A percentile compares a stretch with the other conserved stretches of the same genome.
phyloP scores from a whole-genome alignment of 176 grass and related monocot genomes.

The Juncus inflexus region DNA sequence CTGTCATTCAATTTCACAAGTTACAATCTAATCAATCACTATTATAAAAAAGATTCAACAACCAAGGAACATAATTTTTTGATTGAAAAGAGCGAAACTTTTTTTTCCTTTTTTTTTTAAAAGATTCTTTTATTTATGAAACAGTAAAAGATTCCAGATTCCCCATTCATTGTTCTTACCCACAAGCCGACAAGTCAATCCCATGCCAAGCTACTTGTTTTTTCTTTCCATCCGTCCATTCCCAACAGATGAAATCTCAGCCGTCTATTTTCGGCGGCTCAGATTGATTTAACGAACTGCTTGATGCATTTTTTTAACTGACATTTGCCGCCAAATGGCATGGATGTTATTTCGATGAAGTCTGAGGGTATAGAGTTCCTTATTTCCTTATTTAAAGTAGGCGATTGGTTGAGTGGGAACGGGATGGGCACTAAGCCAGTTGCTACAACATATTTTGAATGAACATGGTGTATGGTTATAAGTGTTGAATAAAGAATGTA shows the following conservation, averaged over 20 bases:
- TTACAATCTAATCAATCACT: not conserved
- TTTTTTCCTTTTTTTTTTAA: slow-evolving; percentile 9
- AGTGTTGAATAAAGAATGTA: not conserved
- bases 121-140: slow-evolving; percentile 15
- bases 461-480: not conserved
- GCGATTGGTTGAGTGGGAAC: slow-evolving; percentile 28
- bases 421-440: slow-evolving; percentile 25
- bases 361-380: not conserved
- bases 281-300: not conserved
- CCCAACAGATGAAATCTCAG: accelerated
- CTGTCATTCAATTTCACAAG: not conserved
- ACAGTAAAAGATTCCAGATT: slow-evolving; percentile 27
- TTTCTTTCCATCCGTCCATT: slow-evolving; percentile 13
- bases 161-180: slow-evolving; percentile 20
- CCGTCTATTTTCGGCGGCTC: slow-evolving; percentile 4
- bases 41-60: not conserved
- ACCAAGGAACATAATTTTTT: slow-evolving; percentile 1
- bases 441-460: not conserved
- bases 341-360: not conserved
- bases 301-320: slow-evolving; percentile 31
- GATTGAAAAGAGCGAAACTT: not conserved
- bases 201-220: slow-evolving; percentile 16
- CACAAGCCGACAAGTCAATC: slow-evolving; percentile 20
- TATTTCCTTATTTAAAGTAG: slow-evolving; percentile 4
- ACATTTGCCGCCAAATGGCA: slow-evolving; percentile 63